Percentiles rank a stretch among this genome's conserved stretches.
Conservation (phyloP, 768 basidiomycete species). For the Panus rudis region DNA sequence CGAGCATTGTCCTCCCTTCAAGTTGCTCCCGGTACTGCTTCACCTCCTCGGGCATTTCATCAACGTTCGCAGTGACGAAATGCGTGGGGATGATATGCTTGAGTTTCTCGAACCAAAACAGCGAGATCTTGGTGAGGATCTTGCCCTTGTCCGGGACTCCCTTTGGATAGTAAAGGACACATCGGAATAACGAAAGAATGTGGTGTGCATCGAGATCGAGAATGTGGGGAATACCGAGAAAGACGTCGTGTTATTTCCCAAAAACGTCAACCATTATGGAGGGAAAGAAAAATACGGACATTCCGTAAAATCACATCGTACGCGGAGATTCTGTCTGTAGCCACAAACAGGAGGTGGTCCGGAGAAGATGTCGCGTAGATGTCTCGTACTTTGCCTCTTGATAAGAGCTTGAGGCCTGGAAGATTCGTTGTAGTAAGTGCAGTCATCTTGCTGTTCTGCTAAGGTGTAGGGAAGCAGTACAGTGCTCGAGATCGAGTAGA, state of each 20-base stretch:
- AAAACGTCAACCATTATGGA: neutral
- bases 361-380: constrained; percentile 75
- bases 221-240: neutral
- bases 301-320: constrained; percentile 94
- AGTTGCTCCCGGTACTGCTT: constrained; percentile 69
- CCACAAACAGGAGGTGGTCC: constrained; percentile 82
- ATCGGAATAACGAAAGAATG: too few species aligned
- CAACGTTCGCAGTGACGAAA: constrained; percentile 68
- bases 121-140: constrained; percentile 81
- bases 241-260: constrained; percentile 1
- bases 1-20: constrained; percentile 85
- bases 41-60: constrained; percentile 79
- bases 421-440: constrained; percentile 52
- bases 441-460: too few species aligned
- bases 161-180: constrained; percentile 33
- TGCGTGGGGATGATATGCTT: constrained; percentile 80
- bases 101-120: constrained; percentile 93
- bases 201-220: neutral
- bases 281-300: constrained; percentile 42
- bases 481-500: neutral
- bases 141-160: constrained; percentile 93
- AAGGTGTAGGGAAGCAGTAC: neutral
- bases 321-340: constrained; percentile 92
- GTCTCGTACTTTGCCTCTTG: constrained; percentile 94
- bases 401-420: constrained; percentile 60